phyloP scores from a whole-genome alignment of 805 yeast genomes.

The Candida chilensis region DNA sequence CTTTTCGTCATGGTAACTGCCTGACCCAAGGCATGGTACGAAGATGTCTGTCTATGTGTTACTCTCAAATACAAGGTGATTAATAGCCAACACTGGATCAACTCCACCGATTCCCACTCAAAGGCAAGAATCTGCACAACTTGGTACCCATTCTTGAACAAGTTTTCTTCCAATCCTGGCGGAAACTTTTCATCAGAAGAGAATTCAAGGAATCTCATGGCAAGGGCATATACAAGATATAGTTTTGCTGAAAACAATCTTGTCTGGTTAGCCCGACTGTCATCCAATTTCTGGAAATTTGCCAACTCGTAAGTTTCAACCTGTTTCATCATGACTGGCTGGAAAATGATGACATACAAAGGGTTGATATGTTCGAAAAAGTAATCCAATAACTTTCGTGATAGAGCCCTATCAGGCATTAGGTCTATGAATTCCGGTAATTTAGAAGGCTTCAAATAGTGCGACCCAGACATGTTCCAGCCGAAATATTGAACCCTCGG shows the following conservation, averaged over 20 bases:
- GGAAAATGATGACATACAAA: conserved; percentile 42
- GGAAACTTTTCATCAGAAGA: conserved; percentile 8
- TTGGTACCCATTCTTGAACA: conserved; percentile 29
- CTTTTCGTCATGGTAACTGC: conserved; percentile 34
- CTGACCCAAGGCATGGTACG: conserved; percentile 28
- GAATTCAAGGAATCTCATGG: conserved; percentile 43
- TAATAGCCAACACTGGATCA: conserved; percentile 42
- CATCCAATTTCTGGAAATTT: conserved; percentile 8
- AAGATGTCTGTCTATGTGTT: conserved; percentile 28
- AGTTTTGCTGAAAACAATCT: conserved; percentile 44
- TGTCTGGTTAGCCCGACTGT: conserved; percentile 20
- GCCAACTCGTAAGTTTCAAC: conserved; percentile 11
- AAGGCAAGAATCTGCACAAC: conserved; percentile 28
- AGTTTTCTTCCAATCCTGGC: conserved; percentile 24
- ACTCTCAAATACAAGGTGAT: conserved; percentile 30
- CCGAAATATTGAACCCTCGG: conserved; percentile 57
- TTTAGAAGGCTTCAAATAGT: conserved; percentile 29
- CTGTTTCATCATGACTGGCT: conserved; percentile 44
- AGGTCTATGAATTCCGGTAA: conserved; percentile 13
- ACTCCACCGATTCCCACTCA: conserved; percentile 44
- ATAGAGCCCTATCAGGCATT: conserved; percentile 9
- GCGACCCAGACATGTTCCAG: conserved; percentile 58
- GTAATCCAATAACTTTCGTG: conserved; percentile 19
- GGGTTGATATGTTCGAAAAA: conserved; percentile 45
- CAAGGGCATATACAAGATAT: conserved; percentile 35